Evolutionary conservation across 1,284 basidiomycete genomes (phyloP), one percentile per base, ranked within the genome.

Genomic region (Caloboletus inedulis): DNA sequence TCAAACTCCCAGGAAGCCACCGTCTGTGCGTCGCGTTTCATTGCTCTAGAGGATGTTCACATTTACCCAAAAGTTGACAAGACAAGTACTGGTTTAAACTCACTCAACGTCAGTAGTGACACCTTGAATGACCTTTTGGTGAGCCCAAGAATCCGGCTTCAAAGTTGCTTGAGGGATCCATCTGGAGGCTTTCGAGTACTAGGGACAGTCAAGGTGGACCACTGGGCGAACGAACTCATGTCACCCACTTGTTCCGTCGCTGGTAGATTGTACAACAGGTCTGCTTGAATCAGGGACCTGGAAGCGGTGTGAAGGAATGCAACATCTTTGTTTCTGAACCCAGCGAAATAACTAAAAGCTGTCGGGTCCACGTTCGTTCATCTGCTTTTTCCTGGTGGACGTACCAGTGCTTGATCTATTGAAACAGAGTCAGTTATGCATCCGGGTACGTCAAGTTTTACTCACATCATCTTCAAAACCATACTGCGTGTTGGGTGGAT

Each of bases 181-280:
- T 43, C 73, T 69, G n/a, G 76, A 75, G 31, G 75, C 67, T 31
- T 75, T 78, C 0, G 79, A 75, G 58, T 85, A 84, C 43, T 81
- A 59, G 76, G 27, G 30, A 41, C 47, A 47, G 55, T 62, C 57
- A 57, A 31, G 16, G 30, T 31, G 5, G n/a, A 49, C 29, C 34
- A 4, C 23, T 29, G 4, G 42, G 33, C 44, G 36, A 25, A 23
- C 53, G n/a, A 36, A 29, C n/a, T n/a, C 18, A 23, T 34, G 14
- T 1, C 12, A 52, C 68, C 41, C 33, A 88, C 89, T 74, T 98
- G 94, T 70, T 98, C 95, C 0, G 71, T 85, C 4, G 82, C 77
- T 0, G 94, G 94, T 7, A 98, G 75, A 72, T 98, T 98, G 76
- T 96, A 87, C 5, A 98, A 69, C 41, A 98, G 74, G 68, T 99